Evolutionary conservation across 2,329 filamentous ascomycete genomes (phyloP), one percentile per base, ranked within the genome.

Genomic region (Pestalotiopsis fici): DNA sequence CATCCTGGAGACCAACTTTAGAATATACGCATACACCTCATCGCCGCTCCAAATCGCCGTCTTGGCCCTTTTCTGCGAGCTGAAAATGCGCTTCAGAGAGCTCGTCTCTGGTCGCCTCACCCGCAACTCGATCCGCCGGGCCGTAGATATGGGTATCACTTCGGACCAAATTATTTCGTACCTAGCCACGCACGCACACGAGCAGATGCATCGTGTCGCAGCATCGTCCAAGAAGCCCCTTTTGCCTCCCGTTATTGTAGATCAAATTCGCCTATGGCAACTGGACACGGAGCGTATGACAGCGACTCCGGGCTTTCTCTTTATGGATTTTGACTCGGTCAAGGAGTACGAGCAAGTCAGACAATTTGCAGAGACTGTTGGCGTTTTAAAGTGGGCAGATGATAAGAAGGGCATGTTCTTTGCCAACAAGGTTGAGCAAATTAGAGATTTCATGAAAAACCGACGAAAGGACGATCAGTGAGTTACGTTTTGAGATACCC

Each of bases 211-310:
- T 73, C 91, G 92, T 69, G 85, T 88, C 56, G 87, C 88, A 5
- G 81, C 85, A 28, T 71, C 84, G 60, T 74, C 87, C 69, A 87
- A 87, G 74, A 85, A 85, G 69, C 92, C 95, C 1, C 88, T 97
- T 18, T 86, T 99, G 2, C 96, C 97, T 1, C 95, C 96, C 0
- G 98, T 97, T 0, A 96, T 99, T 18, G 93, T 98, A 70, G 96
- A 99, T 80, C 96, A 99, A 83, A 98, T 99, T 74, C 88, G 95
- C 2, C 88, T 99, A 23, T 99, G 96, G 96, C 95, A 99, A 83
- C 90, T 98, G 64, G 96, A 99, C 80, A 94, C 95, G 71, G 96
- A 99, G 82, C 88, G 96, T 63, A 97, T 99, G 88, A 93, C 92
- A 78, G 90, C 93, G 1, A 94, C 90, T 4, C 83, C 87, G 0